Base-by-base conservation (phyloP, 495 filamentous ascomycete genomes). In the Lophiostoma macrostomum region DNA sequence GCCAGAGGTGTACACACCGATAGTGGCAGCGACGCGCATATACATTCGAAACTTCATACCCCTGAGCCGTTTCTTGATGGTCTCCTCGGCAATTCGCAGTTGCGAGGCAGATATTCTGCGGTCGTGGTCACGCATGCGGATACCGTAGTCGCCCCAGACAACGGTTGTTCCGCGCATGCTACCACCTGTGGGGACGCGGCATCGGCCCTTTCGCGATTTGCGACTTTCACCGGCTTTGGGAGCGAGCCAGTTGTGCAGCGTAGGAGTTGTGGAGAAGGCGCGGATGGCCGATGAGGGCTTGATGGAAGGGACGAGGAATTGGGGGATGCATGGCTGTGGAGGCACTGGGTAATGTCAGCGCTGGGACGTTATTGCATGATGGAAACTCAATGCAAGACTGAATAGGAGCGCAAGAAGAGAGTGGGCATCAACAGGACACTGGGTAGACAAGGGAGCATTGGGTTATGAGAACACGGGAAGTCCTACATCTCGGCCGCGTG, bases 81-180 rank as follows among this genome's bases (percentile, higher is more conserved):
- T 88, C 37, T 96, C 90, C 67, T 95, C 91, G 53, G 87, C 94
- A 53, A 87, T 80, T 71, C 89, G 87, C 42, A 97, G 79, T 53
- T 93, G 88, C 38, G 78, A 67, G n/a, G 93, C 87, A 34, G 87
- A 89, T 65, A 99, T 82, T 28, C 93, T 81, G 28, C 91, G 86
- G 71, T 95, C 86, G 67, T 97, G 88, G 71, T 97, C 90, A 53
- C 78, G 82, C 82, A 99, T 89, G 36, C 93, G 89, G 65, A 99
- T 70, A 13, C 93, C 93, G 65, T 91, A 97, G 70, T 97, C 91
- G 46, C 93, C 93, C 90, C 90, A 96, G 43, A 90, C 79, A 11
- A 99, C 87, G 1, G 91, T 97, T 40, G 93, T 99, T 53, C 93
- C 93, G 54, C 91, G 88, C 7, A 78, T 83, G 32, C 86, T 91